These are phyloP conservation scores for Backusella tuberculispora DNA, from an alignment of 192 early-diverging fungal genomes.

Conservation along the genomic window DNA sequence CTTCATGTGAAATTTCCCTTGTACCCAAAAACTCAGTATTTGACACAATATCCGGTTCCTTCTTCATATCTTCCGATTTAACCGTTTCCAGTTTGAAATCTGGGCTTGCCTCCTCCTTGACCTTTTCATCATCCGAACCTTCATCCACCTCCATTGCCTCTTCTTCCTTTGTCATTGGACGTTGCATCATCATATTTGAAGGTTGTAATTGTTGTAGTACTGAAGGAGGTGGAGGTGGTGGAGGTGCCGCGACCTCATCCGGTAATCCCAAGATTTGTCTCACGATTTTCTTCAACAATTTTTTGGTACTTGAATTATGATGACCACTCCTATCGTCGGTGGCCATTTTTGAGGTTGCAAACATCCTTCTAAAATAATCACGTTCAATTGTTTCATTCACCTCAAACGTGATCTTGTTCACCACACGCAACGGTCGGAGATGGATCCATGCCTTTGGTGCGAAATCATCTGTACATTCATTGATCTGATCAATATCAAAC, in stretches of 20 bases:
- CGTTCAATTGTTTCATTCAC: conserved; percentile 38
- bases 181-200: not conserved
- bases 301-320: conserved; percentile 22
- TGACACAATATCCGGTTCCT: not conserved
- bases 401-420: conserved; percentile 27
- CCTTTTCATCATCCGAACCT: conserved; percentile 17
- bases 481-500: conserved; percentile 39
- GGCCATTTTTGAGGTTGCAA: conserved; percentile 33
- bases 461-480: conserved; percentile 37
- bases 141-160: conserved; percentile 22
- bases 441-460: conserved; percentile 37
- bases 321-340: conserved; percentile 28
- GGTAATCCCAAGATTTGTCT: conserved; percentile 30
- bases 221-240: no score
- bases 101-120: not conserved
- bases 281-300: conserved; percentile 31
- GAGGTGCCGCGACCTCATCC: not conserved
- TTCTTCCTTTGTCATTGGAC: conserved; percentile 18
- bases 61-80: not conserved
- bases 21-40: conserved; percentile 8
- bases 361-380: conserved; percentile 37
- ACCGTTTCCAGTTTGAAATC: not conserved
- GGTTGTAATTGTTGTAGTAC: not conserved
- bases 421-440: conserved; percentile 24
- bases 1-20: conserved; percentile 29